Conservation (phyloP, 768 basidiomycete species). For the Rickenella mellea region DNA sequence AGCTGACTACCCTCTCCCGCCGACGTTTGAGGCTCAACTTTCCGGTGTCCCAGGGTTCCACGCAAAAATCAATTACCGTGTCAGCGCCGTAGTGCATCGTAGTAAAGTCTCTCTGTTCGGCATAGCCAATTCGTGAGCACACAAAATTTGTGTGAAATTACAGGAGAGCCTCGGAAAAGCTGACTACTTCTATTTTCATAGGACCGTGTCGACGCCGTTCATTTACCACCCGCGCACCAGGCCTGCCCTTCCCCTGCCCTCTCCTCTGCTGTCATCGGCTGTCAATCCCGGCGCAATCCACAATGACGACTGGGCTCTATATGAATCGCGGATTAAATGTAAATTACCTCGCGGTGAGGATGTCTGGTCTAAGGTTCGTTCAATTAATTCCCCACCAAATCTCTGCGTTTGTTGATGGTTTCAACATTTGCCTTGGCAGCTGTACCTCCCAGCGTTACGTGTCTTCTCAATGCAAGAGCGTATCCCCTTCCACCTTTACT, state of each 20-base stretch:
- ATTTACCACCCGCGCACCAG: slow-evolving; percentile 58
- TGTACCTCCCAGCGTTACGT: slow-evolving; percentile 50
- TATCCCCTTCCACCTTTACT: slow-evolving; percentile 60
- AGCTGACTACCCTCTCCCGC: slow-evolving; percentile 56
- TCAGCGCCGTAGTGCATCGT: slow-evolving; percentile 43
- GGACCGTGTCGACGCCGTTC: slow-evolving; percentile 50
- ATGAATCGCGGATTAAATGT: neutral
- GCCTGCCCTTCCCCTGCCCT: slow-evolving; percentile 43
- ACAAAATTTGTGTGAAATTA: neutral
- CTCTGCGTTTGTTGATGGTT: neutral
- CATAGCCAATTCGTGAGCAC: slow-evolving; percentile 42
- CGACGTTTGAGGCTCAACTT: slow-evolving; percentile 58
- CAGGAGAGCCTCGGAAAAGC: neutral
- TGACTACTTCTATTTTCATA: slow-evolving; percentile 15
- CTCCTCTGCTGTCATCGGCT: slow-evolving; percentile 24
- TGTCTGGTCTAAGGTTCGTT: slow-evolving; percentile 27
- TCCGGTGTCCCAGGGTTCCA: slow-evolving; percentile 65
- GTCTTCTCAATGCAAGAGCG: slow-evolving; percentile 46
- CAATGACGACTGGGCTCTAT: slow-evolving; percentile 1
- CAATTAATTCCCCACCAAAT: neutral
- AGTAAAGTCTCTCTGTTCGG: slow-evolving; percentile 47
- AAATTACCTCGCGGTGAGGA: slow-evolving; percentile 11
- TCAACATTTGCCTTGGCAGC: slow-evolving; percentile 11
- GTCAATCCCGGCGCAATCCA: slow-evolving; percentile 18
- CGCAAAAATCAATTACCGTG: slow-evolving; percentile 54